phyloP scores from a whole-genome alignment of 768 basidiomycete species.

The Termitomyces sp. region DNA sequence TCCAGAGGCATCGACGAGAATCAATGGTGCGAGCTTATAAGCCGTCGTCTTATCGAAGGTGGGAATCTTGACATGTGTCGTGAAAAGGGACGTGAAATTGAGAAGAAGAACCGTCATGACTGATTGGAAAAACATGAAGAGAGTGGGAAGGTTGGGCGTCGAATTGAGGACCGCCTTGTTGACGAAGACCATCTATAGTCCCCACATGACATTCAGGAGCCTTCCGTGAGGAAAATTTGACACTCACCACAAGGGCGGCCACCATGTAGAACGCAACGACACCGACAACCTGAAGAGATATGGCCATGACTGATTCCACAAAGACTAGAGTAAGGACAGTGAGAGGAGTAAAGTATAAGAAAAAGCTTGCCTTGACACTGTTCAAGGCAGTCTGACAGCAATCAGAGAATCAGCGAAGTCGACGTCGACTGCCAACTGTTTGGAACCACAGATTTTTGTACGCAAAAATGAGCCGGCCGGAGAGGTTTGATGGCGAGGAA shows the following conservation, averaged over 20 bases:
- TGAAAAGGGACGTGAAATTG: conserved; percentile 22
- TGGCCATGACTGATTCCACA: conserved; percentile 14
- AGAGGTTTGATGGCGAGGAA: neutral
- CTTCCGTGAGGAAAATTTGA: neutral
- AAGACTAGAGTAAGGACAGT: conserved; percentile 5
- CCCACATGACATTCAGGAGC: neutral
- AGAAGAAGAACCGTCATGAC: conserved; percentile 27
- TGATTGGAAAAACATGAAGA: conserved; percentile 31
- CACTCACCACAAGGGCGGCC: conserved; percentile 66
- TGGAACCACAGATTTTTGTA: neutral
- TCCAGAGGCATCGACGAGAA: conserved; percentile 37
- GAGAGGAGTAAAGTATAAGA: neutral
- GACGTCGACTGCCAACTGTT: neutral
- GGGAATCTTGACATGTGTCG: conserved; percentile 25
- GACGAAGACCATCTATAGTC: conserved; percentile 67
- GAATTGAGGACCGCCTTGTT: conserved; percentile 33
- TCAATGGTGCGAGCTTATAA: conserved; percentile 25
- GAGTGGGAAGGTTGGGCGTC: conserved; percentile 28
- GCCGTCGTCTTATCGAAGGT: conserved; percentile 20
- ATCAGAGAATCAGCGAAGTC: conserved; percentile 1
- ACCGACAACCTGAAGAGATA: conserved; percentile 27
- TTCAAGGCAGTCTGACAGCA: neutral
- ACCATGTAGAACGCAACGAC: conserved; percentile 65
- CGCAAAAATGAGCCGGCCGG: neutral
- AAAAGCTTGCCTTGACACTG: neutral